These are phyloP conservation scores for Eucalyptus victrix DNA, from an alignment of 345 rosid species.

Conservation along the genomic window DNA sequence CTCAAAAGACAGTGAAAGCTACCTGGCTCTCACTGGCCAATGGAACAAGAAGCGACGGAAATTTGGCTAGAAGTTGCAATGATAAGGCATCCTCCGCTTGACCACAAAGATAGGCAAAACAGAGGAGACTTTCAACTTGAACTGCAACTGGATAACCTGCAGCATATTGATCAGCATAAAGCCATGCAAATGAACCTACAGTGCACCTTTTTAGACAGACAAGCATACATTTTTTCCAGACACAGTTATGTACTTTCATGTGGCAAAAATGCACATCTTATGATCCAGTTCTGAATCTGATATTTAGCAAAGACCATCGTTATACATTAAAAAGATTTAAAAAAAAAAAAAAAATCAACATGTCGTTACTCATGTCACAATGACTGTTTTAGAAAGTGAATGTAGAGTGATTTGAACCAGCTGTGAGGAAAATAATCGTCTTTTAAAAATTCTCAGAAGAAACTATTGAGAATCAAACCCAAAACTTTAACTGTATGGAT, in stretches of 20 bases:
- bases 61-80: conserved; percentile 49
- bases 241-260: not conserved
- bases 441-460: not conserved
- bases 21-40: conserved; percentile 70
- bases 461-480: not conserved
- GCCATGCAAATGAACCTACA: not conserved
- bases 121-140: conserved; percentile 70
- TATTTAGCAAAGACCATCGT: not conserved
- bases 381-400: not conserved
- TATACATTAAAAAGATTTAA: not conserved
- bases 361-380: not conserved
- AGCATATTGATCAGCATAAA: not conserved
- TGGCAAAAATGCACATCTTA: not conserved
- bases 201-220: not conserved
- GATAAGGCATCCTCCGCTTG: conserved; percentile 37
- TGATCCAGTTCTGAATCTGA: not conserved
- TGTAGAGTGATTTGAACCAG: not conserved
- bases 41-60: conserved; percentile 70
- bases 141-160: conserved; percentile 50
- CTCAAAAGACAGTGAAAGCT: not conserved
- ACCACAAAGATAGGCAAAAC: conserved; percentile 53
- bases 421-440: not conserved
- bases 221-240: not conserved
- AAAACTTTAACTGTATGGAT: not conserved
- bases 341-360: not conserved